Base-by-base conservation (phyloP, 805 yeast genomes). In the Cyberlindnera veronae region DNA sequence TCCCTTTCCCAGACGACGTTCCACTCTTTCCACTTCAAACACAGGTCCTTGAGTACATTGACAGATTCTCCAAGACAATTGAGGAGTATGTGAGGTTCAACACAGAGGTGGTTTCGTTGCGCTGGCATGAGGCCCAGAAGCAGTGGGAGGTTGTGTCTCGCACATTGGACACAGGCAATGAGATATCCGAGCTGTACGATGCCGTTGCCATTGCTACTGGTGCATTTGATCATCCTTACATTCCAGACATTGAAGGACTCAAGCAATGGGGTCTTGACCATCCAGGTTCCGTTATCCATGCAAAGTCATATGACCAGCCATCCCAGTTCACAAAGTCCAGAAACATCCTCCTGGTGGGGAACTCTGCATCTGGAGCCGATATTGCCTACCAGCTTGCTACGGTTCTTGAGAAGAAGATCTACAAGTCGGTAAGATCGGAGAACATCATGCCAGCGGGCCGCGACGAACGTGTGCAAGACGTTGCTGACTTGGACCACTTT, bases 341-440 rank as follows among this genome's bases (percentile, higher is more conserved):
- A 32, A 68, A 61, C 24, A 77, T 81, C 13, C 58, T 86, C 32
- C 71, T 85, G 6, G 76, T 86, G n/a, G 95, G 95, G 0, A 81
- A 80, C 51, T 78, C 81, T 10, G 83, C 93, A 3, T 79, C 88
- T 23, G 95, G 91, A 20, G 74, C 77, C 15, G 95, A 88, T 55
- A 66, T 84, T 30, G 75, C 87, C 3, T 72, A 70, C 41, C 90
- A 84, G 54, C 54, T 81, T 16, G 74, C 79, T 2, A 63, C 66
- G 3, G 54, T 44, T 3, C 62, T 74, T 32, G 60, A 68, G 8
- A 65, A 61, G 36, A 58, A 54, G 7, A 64, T 80, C 12, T 68
- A 70, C 52, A 71, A 77, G 44, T 71, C 81, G 9, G 62, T 69
- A 11, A 64, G 84, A 46, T 70, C 78, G 2, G 69, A 64, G 21